Evolutionary conservation across 2,329 filamentous ascomycete genomes (phyloP).

Genomic region (Venturia effusa): DNA sequence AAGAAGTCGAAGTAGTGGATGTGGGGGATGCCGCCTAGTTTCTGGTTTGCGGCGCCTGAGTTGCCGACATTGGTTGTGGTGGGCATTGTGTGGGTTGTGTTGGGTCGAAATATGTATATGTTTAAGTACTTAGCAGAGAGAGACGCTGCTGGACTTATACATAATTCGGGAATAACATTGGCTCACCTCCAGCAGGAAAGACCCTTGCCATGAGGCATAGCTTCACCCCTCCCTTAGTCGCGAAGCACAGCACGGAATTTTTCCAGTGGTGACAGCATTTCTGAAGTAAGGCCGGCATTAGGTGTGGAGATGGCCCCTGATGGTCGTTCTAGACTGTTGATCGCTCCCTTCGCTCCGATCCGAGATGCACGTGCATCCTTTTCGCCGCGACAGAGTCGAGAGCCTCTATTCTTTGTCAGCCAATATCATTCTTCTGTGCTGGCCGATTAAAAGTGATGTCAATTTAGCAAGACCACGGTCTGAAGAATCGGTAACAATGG

Average conservation of each 20-base stretch:
- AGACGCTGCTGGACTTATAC: neutral
- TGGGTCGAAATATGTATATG: neutral
- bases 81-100: neutral
- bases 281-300: neutral
- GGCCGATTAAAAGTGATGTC: neutral
- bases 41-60: constrained; percentile 19
- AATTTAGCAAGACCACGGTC: neutral
- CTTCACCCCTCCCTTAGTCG: neutral
- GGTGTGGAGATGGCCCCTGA: neutral
- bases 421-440: neutral
- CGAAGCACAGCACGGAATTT: neutral
- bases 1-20: constrained; percentile 24
- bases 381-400: neutral
- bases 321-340: neutral
- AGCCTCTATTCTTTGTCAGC: neutral
- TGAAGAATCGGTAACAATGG: too few relatives aligned
- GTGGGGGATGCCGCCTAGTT: constrained; percentile 23
- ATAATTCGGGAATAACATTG: neutral
- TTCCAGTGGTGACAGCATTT: neutral
- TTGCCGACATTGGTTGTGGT: constrained; percentile 14
- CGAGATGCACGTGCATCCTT: neutral
- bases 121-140: neutral
- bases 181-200: neutral
- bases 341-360: neutral
- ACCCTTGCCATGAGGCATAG: neutral